Evolutionary conservation across 2,329 filamentous ascomycete species (phyloP).

Genomic region (Fusarium sp.): DNA sequence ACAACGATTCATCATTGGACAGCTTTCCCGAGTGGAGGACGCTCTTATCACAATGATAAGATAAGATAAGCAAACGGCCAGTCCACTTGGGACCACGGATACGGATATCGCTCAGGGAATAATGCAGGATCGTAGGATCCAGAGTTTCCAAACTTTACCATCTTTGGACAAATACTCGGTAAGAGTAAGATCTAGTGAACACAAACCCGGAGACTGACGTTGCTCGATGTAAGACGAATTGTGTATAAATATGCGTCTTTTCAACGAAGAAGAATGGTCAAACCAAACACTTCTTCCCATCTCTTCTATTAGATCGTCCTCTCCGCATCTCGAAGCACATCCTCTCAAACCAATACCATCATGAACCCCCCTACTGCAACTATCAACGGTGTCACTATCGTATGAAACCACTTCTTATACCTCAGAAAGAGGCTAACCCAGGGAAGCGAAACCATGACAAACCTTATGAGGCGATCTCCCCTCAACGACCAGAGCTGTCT

Average conservation of each 20-base stretch:
- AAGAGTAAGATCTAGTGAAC: background rate
- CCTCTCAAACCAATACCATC: background rate
- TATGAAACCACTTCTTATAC: background rate
- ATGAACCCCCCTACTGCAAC: conserved; percentile 12
- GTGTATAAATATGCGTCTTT: background rate
- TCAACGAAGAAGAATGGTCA: too few relatives aligned
- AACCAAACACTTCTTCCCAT: background rate
- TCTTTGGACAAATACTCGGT: background rate
- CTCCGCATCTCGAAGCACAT: background rate
- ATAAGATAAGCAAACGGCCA: background rate
- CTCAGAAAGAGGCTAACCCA: background rate
- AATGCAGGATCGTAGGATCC: background rate
- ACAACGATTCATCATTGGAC: background rate
- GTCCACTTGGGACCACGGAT: background rate
- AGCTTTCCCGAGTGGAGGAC: rapidly evolving
- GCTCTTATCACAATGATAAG: background rate
- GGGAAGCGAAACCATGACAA: conserved; percentile 43
- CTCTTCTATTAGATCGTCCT: background rate
- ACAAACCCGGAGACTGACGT: background rate
- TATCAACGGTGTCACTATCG: conserved; percentile 14
- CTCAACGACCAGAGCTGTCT: conserved; percentile 52
- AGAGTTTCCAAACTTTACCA: background rate
- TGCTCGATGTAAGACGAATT: background rate
- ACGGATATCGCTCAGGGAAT: too few relatives aligned
- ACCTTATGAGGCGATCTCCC: conserved; percentile 53